A percentile compares a stretch with the other conserved stretches of the same genome.
Evolutionary conservation across 805 yeast species (phyloP).

Genomic region (Candida nanaspora): DNA sequence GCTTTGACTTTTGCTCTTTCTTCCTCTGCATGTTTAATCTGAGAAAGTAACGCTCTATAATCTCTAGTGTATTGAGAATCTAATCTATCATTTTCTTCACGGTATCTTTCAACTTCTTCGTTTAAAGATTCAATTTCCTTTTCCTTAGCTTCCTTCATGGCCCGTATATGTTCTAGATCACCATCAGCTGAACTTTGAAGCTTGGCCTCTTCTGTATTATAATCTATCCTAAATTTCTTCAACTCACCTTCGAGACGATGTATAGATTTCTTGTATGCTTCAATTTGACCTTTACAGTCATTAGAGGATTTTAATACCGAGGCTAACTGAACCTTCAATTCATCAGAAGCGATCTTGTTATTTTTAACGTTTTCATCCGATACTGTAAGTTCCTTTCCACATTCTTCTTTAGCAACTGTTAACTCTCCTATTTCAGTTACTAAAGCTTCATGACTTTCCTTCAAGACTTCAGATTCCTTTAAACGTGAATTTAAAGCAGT

Average conservation of each 20-base stretch:
- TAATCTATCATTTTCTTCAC: conserved; percentile 13
- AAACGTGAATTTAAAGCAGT: conserved; percentile 10
- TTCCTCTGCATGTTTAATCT: too few species aligned
- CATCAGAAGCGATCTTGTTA: conserved; percentile 6
- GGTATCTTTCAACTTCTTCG: too few species aligned
- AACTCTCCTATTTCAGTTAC: neutral
- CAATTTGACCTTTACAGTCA: neutral
- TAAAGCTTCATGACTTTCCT: conserved; percentile 1
- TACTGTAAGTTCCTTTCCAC: conserved; percentile 8
- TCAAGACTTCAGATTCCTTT: conserved; percentile 4
- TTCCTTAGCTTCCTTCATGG: conserved; percentile 11
- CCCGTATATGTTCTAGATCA: conserved; percentile 27
- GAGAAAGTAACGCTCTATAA: too few species aligned
- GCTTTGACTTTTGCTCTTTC: too few species aligned
- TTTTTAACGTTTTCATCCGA: conserved; percentile 12
- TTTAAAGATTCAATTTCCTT: conserved; percentile 4
- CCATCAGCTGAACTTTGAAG: conserved; percentile 38
- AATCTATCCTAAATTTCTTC: conserved; percentile 19
- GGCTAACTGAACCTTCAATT: neutral
- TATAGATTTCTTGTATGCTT: neutral
- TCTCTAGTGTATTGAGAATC: conserved; percentile 9
- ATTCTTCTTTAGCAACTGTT: conserved; percentile 9
- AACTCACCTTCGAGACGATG: conserved; percentile 2
- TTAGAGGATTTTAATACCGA: neutral
- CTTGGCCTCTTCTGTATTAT: conserved; percentile 27